Evolutionary conservation across 441 rosid genomes (phyloP), one percentile per base, ranked within the genome.

Genomic region (Brassica hybrid): DNA sequence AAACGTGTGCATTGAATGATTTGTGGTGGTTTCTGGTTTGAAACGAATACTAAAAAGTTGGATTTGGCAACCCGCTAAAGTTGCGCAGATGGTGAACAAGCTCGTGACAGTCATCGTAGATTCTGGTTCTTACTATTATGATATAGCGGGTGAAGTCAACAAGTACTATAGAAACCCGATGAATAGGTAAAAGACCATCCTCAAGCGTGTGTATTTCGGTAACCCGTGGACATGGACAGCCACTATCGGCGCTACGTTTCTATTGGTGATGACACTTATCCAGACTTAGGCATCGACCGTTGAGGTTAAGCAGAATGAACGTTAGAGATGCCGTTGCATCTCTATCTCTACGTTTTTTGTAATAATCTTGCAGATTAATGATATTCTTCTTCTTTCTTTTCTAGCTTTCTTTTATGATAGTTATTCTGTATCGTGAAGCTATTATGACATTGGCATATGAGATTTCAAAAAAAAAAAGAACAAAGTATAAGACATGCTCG

Each of bases 191-290:
- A 5, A 13, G 2, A 13, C 16, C 16, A 4, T 50, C 17, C 56
- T 50, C 56, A 50, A 50, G 56, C 56, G 56, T n/a, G 56, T 14
- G 8, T 50, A 50, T 50, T 50, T 81, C 11, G 21, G 65, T 32
- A 54, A 79, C 72, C 59, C 69, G 5, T 86, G 83, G 86, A 66
- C 50, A 30, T 80, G 79, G 5, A 79, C 83, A 10, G 79, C 82
- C 1, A 80, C 83, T 9, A 3, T 69, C 6, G 27, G 25, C 0
- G 61, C 61, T 57, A 4, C 61, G 7, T 3, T 9, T 1, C 27
- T 57, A 10, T 9, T 57, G n/a, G 27, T 19, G 27, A 18, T 57
- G 61, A 57, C 27, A 9, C 61, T 57, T 3, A 19, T 57, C 27
- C 61, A 57, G n/a, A 19, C 30, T 9, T 12, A 3, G 27, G 7